Evolutionary conservation across 805 yeast genomes (phyloP).

Genomic region (Saturnispora zaruensis): DNA sequence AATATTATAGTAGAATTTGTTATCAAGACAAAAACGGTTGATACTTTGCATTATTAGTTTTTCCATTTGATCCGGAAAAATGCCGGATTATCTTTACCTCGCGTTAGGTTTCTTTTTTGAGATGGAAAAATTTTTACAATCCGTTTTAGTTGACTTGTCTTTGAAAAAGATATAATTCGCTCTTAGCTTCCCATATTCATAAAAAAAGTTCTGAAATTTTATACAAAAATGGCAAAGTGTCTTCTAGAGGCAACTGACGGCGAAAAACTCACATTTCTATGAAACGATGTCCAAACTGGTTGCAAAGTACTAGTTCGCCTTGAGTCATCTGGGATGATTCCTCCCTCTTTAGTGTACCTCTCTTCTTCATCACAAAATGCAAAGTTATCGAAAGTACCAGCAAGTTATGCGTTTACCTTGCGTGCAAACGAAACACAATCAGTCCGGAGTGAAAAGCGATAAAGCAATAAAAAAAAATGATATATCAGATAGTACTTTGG

Average conservation of each 20-base stretch:
- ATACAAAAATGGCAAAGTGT: background rate
- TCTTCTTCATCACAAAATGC: slow-evolving; percentile 1
- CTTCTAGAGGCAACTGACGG: background rate
- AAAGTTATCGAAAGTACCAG: slow-evolving; percentile 7
- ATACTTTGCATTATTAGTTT: background rate
- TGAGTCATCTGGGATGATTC: slow-evolving; percentile 10
- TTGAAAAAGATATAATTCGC: background rate
- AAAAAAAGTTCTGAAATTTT: background rate
- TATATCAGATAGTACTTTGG: background rate
- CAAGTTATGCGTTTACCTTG: slow-evolving; percentile 8
- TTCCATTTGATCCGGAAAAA: background rate
- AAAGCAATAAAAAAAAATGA: slow-evolving; percentile 4
- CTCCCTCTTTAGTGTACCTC: background rate
- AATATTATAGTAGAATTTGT: no score
- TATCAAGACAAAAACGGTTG: no score
- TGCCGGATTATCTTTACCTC: background rate
- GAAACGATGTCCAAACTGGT: background rate
- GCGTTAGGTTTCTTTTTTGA: background rate
- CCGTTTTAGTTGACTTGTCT: background rate
- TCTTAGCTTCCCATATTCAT: background rate
- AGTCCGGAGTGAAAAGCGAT: background rate
- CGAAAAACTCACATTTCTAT: background rate
- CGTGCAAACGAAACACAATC: background rate
- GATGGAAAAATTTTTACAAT: background rate
- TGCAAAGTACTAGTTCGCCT: background rate